Base-by-base conservation (phyloP, 148 eudicot species). In the Euryodendron excelsum region DNA sequence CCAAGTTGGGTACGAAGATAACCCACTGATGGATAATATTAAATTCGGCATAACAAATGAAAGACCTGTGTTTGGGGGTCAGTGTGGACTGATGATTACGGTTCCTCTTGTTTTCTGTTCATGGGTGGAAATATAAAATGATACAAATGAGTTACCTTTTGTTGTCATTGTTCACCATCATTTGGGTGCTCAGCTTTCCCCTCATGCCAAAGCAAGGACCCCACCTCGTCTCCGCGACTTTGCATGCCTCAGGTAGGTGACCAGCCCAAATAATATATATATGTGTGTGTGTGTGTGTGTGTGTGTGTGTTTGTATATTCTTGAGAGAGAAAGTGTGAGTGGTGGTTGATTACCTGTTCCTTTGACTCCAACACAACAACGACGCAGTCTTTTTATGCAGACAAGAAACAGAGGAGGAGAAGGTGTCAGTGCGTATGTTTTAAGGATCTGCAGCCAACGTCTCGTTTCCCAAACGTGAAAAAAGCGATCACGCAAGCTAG, bases 161-260 rank as follows among this genome's bases (percentile, higher is more conserved):
- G 20, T 14, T 44, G 31, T 33, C 36, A 17, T 34, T 34, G 50
- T 12, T 56, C 28, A 37, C 65, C 31, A 73, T 56, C 77, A 56
- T 56, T 36, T 55, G 65, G 50, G 48, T 56, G 64, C 76, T 73
- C 45, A 39, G 64, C 31, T 55, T 73, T 36, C 48, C 44, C 30
- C 76, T 56, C 65, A 56, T 73, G 77, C 64, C n/a, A 17, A 55
- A 58, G 64, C 63, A 36, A 56, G n/a, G 77, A 27, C 15, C 67
- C 65, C 52, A 74, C 53, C 13, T 59, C n/a, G 31, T 39, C 52
- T 59, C 77, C 23, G 18, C 21, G 30, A 9, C 44, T 13, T 73
- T 21, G 47, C 76, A 53, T 34, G 44, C 3, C 23, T 37, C 31
- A 25, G 8, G 68, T 39, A n/a, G 67, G 36, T 59, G 36, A 59